Percentiles rank a stretch among this genome's conserved stretches.
Conservation (phyloP, 2,329 filamentous ascomycete genomes). For the Apiospora koreana region DNA sequence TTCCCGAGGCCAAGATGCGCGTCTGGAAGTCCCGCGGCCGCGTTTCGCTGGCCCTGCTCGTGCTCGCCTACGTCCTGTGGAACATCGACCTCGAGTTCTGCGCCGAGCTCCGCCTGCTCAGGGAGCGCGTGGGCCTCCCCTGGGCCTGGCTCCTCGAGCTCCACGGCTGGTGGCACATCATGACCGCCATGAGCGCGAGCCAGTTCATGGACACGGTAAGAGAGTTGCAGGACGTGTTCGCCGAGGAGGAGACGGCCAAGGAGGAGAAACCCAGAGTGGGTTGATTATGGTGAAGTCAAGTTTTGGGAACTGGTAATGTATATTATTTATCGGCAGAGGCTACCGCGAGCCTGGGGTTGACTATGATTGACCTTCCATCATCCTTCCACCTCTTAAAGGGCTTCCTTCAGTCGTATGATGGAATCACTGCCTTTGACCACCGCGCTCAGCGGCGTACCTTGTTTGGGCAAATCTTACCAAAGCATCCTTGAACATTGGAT, state of each 20-base stretch:
- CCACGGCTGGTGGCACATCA: conserved; percentile 66
- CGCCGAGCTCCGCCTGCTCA: conserved; percentile 44
- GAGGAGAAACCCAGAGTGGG: not conserved
- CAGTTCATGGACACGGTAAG: conserved; percentile 38
- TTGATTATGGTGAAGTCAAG: not conserved
- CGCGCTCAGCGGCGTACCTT: not conserved
- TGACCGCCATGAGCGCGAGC: conserved; percentile 57
- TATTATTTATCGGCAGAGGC: not conserved
- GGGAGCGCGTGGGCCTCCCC: conserved; percentile 50
- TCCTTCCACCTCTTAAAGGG: not conserved
- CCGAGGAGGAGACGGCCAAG: conserved; percentile 5
- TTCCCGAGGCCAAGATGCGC: conserved; percentile 30
- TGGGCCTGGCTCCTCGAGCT: conserved; percentile 58
- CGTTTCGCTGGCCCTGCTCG: conserved; percentile 34
- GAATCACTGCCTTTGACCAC: not conserved
- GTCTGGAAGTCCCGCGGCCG: conserved; percentile 25
- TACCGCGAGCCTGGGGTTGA: not conserved
- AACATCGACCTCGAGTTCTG: conserved; percentile 58
- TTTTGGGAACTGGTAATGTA: not conserved
- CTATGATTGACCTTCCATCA: not conserved
- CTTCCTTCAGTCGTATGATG: too few species aligned
- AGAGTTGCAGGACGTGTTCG: conserved; percentile 24
- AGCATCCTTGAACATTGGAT: not conserved
- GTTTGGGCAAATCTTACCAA: not conserved
- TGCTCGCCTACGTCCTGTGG: conserved; percentile 54